phyloP scores from a whole-genome alignment of 2,329 filamentous ascomycete genomes.

The Nothopassalora personata region DNA sequence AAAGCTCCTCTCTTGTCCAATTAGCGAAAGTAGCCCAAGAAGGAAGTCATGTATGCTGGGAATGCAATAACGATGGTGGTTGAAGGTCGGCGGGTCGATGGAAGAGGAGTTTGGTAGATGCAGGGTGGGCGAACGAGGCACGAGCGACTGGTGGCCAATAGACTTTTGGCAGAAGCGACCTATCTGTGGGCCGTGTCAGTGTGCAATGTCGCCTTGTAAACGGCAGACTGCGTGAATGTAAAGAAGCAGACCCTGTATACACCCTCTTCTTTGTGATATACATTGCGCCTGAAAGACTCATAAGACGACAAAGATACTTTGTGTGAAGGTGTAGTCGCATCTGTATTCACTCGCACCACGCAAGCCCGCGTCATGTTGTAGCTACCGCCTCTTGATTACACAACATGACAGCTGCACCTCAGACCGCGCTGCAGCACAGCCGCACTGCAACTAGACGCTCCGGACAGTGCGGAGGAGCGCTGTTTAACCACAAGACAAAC shows the following conservation, averaged over 20 bases:
- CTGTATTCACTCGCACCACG: not conserved
- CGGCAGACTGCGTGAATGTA: not conserved
- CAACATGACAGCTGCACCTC: not conserved
- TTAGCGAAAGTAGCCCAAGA: not conserved
- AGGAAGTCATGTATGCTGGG: not conserved
- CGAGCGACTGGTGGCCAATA: not conserved
- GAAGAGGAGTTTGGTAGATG: not conserved
- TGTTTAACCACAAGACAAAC: not conserved
- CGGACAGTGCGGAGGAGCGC: not conserved
- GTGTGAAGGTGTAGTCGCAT: not conserved
- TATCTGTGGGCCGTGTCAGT: not conserved
- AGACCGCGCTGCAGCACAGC: no score
- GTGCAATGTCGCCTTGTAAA: not conserved
- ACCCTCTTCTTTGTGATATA: not conserved
- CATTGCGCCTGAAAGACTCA: not conserved
- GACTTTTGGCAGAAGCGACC: not conserved
- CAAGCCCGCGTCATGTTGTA: not conserved
- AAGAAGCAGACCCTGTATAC: not conserved
- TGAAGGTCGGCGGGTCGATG: not conserved
- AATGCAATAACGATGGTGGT: not conserved
- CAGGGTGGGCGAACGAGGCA: not conserved
- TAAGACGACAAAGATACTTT: not conserved
- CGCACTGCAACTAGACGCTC: not conserved
- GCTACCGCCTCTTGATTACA: not conserved
- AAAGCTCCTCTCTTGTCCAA: not conserved